Conservation (phyloP, 2,329 filamentous ascomycete species). For the Emmonsiellopsis sp. region DNA sequence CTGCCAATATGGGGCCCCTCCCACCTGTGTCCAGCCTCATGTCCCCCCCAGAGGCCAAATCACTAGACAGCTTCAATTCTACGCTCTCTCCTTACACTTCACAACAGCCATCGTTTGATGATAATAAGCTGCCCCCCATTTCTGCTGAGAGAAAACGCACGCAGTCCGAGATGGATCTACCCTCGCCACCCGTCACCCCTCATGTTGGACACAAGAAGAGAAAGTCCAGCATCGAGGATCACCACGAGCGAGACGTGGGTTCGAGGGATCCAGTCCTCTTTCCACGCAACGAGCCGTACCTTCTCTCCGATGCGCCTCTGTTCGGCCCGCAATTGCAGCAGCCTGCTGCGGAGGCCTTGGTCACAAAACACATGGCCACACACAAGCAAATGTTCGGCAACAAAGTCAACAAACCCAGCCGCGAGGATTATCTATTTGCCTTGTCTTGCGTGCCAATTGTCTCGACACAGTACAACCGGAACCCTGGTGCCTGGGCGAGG, state of each 20-base stretch:
- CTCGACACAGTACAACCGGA: slow-evolving; percentile 33
- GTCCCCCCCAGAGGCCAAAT: slow-evolving; percentile 41
- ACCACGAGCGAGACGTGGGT: slow-evolving; percentile 21
- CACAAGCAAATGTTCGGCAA: slow-evolving; percentile 33
- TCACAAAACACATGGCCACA: slow-evolving; percentile 34
- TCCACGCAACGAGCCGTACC: slow-evolving; percentile 28
- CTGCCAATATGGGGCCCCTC: slow-evolving; percentile 32
- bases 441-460: slow-evolving; percentile 37
- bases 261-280: slow-evolving; percentile 35
- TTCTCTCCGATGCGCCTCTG: slow-evolving; percentile 17
- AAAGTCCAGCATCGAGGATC: slow-evolving; percentile 24
- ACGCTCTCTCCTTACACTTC: slow-evolving; percentile 14
- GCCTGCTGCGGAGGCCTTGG: slow-evolving; percentile 27
- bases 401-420: slow-evolving; percentile 34
- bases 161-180: slow-evolving; percentile 35
- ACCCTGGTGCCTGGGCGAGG: slow-evolving; percentile 35
- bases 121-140: slow-evolving; percentile 32
- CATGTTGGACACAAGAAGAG: slow-evolving; percentile 34
- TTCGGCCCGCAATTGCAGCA: slow-evolving; percentile 17
- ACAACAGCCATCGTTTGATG: slow-evolving; percentile 20
- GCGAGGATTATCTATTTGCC: slow-evolving; percentile 35
- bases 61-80: slow-evolving; percentile 39
- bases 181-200: slow-evolving; percentile 39
- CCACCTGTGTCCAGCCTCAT: slow-evolving; percentile 37
- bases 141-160: slow-evolving; percentile 33